These are phyloP conservation scores for Triticum timopheevii DNA, from an alignment of 176 grass and related monocot genomes.

Conservation along the genomic window DNA sequence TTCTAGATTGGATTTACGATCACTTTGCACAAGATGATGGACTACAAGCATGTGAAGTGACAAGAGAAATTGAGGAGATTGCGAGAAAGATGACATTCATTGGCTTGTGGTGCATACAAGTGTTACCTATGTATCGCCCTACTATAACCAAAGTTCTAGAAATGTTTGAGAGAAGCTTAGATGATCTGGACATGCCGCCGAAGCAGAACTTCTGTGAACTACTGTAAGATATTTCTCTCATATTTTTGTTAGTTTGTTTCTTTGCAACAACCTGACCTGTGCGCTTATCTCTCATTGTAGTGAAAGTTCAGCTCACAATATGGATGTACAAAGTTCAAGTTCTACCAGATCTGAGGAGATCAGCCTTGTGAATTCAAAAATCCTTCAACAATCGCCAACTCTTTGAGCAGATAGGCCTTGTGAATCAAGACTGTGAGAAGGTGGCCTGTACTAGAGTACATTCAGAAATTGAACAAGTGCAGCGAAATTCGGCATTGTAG, in stretches of 20 bases:
- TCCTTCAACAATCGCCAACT: no score
- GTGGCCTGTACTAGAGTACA: neutral
- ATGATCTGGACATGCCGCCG: slow-evolving; percentile 42
- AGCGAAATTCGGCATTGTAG: neutral
- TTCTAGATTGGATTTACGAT: neutral
- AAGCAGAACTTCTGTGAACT: slow-evolving; percentile 10
- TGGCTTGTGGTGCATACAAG: slow-evolving; percentile 35
- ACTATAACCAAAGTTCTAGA: slow-evolving; percentile 30
- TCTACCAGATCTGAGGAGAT: neutral
- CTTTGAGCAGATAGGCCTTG: no score
- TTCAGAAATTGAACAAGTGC: neutral
- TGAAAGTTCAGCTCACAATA: neutral
- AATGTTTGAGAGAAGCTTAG: slow-evolving; percentile 27
- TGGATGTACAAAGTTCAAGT: neutral
- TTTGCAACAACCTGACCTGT: neutral
- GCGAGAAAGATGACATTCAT: slow-evolving; percentile 36
- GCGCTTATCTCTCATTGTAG: neutral
- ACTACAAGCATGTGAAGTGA: neutral
- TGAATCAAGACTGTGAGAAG: neutral
- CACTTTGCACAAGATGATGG: slow-evolving; percentile 42
- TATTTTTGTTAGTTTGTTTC: neutral
- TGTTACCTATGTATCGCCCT: slow-evolving; percentile 36
- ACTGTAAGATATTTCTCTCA: slow-evolving; percentile 14
- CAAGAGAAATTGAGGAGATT: neutral
- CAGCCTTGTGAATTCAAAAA: no score